Percentiles rank a stretch among this genome's conserved stretches.
Evolutionary conservation across 345 rosid species (phyloP).

Genomic region (Atalantia buxifolia): DNA sequence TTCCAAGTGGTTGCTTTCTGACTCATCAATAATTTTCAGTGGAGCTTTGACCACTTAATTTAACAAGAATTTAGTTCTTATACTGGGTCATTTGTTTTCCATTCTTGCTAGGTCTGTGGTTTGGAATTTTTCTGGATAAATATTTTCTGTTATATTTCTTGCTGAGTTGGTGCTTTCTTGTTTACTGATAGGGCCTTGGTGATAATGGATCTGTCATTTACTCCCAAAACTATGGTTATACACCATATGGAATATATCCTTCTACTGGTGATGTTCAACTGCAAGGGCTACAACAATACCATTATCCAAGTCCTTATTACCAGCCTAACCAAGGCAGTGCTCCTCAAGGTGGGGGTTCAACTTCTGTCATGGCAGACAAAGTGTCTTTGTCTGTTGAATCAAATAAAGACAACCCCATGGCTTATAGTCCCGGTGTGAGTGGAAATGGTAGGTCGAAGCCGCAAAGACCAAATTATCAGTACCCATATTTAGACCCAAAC

Average conservation of each 20-base stretch:
- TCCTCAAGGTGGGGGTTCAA: constrained; percentile 24
- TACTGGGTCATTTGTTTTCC: neutral
- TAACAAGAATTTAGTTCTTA: neutral
- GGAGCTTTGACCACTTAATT: neutral
- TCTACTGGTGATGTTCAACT: constrained; percentile 37
- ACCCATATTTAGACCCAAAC: constrained; percentile 34
- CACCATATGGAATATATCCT: constrained; percentile 43
- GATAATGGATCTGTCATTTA: constrained; percentile 41
- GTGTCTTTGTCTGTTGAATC: constrained; percentile 31
- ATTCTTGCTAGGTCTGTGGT: neutral
- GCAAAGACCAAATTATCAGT: constrained; percentile 40
- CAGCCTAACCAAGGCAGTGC: constrained; percentile 16
- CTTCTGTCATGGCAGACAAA: constrained; percentile 23
- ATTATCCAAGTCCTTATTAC: constrained; percentile 48
- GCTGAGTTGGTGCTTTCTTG: constrained; percentile 12
- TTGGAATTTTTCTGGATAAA: neutral
- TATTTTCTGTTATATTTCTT: neutral
- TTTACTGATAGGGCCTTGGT: constrained; percentile 35
- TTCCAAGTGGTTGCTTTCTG: neutral
- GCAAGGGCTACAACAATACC: constrained; percentile 45
- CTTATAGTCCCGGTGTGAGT: constrained; percentile 29
- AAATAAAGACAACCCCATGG: constrained; percentile 25
- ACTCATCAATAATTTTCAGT: neutral
- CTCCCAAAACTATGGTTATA: constrained; percentile 39
- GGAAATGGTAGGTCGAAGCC: constrained; percentile 35